phyloP scores from a whole-genome alignment of 805 yeast genomes.

The Lachancea cidri region DNA sequence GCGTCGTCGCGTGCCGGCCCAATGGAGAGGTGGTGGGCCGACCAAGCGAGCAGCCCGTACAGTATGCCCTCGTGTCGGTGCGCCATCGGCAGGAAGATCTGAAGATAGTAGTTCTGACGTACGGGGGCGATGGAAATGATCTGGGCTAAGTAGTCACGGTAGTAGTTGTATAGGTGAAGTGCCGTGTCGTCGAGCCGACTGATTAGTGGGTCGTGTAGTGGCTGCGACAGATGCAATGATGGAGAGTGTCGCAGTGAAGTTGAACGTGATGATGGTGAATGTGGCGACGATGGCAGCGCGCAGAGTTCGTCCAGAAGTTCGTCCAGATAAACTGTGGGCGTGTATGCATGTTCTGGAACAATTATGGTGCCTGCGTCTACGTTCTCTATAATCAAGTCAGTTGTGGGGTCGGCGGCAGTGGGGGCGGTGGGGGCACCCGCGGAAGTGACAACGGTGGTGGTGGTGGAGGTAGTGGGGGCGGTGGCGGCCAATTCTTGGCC shows the following conservation, averaged over 20 bases:
- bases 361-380: too few relatives aligned
- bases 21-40: conserved; percentile 30
- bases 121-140: conserved; percentile 45
- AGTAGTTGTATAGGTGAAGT: conserved; percentile 43
- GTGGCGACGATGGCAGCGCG: background rate
- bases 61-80: conserved; percentile 44
- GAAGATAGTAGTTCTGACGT: conserved; percentile 46
- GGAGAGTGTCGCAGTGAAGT: background rate
- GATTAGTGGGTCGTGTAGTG: conserved; percentile 20
- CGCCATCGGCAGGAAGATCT: conserved; percentile 51
- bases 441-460: background rate
- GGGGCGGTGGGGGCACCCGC: background rate
- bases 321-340: too few relatives aligned
- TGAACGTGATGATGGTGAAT: background rate
- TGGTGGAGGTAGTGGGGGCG: background rate
- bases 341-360: too few relatives aligned
- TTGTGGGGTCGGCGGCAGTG: background rate
- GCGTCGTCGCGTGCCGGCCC: background rate
- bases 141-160: conserved; percentile 43
- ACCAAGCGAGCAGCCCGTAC: conserved; percentile 57
- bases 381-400: background rate
- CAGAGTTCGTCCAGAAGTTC: conserved; percentile 1
- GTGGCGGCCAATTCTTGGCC: too few relatives aligned
- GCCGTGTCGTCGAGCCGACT: conserved; percentile 40
- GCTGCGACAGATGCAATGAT: conserved; percentile 15